Percentiles rank a stretch among this genome's conserved stretches.
Evolutionary conservation across 176 grass and related monocot genomes (phyloP).

Genomic region (Microstegium vimineum): DNA sequence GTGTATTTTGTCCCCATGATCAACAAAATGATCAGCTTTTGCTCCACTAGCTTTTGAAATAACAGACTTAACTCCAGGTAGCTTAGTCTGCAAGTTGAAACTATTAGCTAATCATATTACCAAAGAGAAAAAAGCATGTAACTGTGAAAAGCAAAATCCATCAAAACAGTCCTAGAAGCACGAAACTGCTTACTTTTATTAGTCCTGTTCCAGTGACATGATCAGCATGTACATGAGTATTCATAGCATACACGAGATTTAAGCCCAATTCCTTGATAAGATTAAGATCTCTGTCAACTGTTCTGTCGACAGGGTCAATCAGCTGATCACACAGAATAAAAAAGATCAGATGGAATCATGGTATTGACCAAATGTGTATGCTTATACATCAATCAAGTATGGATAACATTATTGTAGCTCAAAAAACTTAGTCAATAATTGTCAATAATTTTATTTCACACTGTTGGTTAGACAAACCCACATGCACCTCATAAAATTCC

Average conservation of each 20-base stretch:
- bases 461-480: background rate
- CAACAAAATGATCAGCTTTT: constrained; percentile 73
- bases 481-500: background rate
- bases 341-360: constrained; percentile 15
- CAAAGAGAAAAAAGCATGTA: background rate
- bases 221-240: constrained; percentile 98
- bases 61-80: constrained; percentile 70
- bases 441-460: background rate
- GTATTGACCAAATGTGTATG: background rate
- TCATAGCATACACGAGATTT: constrained; percentile 91
- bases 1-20: constrained; percentile 76
- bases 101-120: background rate
- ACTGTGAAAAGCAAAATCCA: background rate
- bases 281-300: constrained; percentile 74
- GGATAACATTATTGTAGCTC: background rate
- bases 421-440: background rate
- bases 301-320: constrained; percentile 82
- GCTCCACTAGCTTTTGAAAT: constrained; percentile 73
- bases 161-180: background rate
- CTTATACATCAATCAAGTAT: background rate
- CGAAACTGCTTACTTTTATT: constrained; percentile 56
- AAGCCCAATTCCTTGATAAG: constrained; percentile 90
- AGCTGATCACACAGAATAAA: constrained; percentile 40
- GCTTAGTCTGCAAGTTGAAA: constrained; percentile 48
- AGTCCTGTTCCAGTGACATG: constrained; percentile 87